These are phyloP conservation scores for Pneumocystis murina DNA, from an alignment of 1,139 yeast species.

Conservation along the genomic window DNA sequence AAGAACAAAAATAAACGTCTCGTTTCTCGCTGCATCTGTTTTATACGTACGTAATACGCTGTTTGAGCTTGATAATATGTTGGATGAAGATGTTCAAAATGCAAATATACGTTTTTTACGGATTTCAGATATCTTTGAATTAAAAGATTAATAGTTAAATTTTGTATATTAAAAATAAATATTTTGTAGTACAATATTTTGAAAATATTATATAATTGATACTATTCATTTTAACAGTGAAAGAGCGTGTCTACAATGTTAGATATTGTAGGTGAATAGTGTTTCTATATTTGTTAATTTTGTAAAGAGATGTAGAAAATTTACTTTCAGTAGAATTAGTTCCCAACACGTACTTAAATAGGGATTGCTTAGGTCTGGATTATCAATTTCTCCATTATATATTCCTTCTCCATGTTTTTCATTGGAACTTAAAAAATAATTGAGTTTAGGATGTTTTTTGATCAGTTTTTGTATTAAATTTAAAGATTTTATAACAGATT, in stretches of 20 bases:
- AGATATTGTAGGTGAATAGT: background rate
- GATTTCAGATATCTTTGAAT: background rate
- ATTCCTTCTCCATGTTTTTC: constrained; percentile 72
- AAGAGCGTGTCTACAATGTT: background rate
- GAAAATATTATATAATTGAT: background rate
- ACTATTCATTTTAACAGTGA: background rate
- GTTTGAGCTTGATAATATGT: constrained; percentile 66
- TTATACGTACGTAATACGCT: constrained; percentile 80
- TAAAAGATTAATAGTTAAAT: background rate
- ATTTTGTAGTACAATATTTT: background rate
- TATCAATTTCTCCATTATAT: constrained; percentile 49
- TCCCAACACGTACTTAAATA: constrained; percentile 90
- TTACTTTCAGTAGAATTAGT: constrained; percentile 57
- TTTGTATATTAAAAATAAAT: background rate
- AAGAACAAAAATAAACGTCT: constrained; percentile 62
- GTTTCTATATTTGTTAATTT: constrained; percentile 34
- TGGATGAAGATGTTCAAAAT: constrained; percentile 68
- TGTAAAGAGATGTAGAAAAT: constrained; percentile 45
- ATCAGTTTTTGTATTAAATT: constrained; percentile 65
- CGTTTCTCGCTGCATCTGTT: constrained; percentile 73
- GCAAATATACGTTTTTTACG: background rate
- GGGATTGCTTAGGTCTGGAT: constrained; percentile 63
- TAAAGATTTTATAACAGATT: constrained; percentile 60
- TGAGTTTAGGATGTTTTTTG: constrained; percentile 47
- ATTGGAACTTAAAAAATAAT: constrained; percentile 70